Conservation (phyloP, 2,329 filamentous ascomycete species). For the Thelonectria rubi region DNA sequence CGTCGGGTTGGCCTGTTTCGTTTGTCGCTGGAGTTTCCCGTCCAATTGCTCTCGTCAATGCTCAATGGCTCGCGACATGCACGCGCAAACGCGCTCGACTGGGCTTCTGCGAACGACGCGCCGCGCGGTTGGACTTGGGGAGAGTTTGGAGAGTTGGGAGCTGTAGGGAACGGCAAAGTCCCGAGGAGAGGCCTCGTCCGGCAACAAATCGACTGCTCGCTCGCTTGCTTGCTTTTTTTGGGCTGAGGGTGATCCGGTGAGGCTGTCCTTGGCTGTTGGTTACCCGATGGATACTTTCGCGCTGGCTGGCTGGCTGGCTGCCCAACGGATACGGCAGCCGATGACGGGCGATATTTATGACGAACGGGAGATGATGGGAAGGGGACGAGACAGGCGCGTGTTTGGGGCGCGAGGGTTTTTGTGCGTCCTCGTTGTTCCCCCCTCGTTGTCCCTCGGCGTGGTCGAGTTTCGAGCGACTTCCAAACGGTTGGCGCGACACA, state of each 20-base stretch:
- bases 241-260: background rate
- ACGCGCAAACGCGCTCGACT: background rate
- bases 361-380: slow-evolving; percentile 11
- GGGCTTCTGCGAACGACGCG: background rate
- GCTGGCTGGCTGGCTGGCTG: too few species aligned
- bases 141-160: too few species aligned
- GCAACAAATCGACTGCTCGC: background rate
- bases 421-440: background rate
- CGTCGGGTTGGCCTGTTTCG: background rate
- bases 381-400: slow-evolving; percentile 1
- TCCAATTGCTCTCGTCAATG: slow-evolving; percentile 14
- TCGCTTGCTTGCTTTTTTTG: slow-evolving; percentile 2
- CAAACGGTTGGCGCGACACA: slow-evolving; percentile 17
- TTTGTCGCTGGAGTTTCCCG: slow-evolving; percentile 4
- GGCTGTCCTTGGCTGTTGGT: slow-evolving; percentile 9
- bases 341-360: slow-evolving; percentile 7
- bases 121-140: background rate
- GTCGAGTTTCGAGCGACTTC: background rate
- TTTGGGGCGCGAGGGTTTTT: background rate
- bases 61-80: slow-evolving; percentile 6
- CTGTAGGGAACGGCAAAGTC: background rate
- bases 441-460: background rate
- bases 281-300: slow-evolving; percentile 2
- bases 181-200: background rate
- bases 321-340: slow-evolving; percentile 22